Evolutionary conservation across 352 stramenopile genomes (phyloP).

Genomic region (Globisporangium canariense): DNA sequence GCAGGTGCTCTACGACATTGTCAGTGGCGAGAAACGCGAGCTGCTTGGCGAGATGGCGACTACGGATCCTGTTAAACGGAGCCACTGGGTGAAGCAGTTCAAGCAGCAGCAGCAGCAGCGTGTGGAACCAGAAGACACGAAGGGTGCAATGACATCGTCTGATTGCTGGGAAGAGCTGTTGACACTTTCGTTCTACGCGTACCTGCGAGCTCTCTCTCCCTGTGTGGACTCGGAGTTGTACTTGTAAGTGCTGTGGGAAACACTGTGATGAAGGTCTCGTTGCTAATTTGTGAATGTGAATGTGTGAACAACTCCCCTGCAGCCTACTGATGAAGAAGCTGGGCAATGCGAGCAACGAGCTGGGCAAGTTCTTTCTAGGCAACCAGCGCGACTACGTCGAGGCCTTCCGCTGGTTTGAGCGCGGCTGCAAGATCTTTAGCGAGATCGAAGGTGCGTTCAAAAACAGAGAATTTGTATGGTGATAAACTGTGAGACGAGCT

Average conservation of each 20-base stretch:
- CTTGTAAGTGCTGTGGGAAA: conserved; percentile 54
- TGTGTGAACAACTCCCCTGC: conserved; percentile 2
- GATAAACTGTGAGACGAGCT: neutral
- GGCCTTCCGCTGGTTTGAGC: conserved; percentile 78
- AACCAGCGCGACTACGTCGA: conserved; percentile 38
- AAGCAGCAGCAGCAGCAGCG: neutral
- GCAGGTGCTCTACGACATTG: conserved; percentile 34
- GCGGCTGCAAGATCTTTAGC: conserved; percentile 71
- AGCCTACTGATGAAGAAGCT: conserved; percentile 86
- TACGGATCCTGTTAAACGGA: neutral
- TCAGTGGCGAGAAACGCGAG: conserved; percentile 46
- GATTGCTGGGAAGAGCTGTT: conserved; percentile 25
- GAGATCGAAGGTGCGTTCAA: conserved; percentile 67
- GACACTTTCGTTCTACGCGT: conserved; percentile 58
- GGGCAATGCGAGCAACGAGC: conserved; percentile 81
- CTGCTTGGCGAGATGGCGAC: conserved; percentile 8
- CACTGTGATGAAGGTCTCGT: neutral
- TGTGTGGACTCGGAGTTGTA: conserved; percentile 73
- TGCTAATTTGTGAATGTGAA: conserved; percentile 15
- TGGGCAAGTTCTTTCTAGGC: conserved; percentile 69
- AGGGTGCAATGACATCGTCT: neutral
- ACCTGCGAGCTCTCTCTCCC: conserved; percentile 58
- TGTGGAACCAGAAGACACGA: neutral
- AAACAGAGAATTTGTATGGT: neutral
- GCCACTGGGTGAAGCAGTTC: conserved; percentile 5